Percentiles rank a stretch among this genome's conserved stretches.
Evolutionary conservation across 78 protist species (phyloP).

Genomic region (Dictyostelium firmibasis): DNA sequence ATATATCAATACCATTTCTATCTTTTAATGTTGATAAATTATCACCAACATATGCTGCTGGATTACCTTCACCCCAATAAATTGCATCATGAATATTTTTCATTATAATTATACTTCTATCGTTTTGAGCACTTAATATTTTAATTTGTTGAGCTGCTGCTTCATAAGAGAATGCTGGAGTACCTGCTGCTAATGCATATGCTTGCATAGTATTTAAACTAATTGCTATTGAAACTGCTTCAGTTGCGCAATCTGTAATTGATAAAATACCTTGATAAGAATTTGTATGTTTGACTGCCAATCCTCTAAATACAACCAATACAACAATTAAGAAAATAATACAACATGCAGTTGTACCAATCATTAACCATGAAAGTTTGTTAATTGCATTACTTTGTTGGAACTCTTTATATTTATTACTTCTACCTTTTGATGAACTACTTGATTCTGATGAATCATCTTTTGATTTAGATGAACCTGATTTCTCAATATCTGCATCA

Average conservation of each 20-base stretch:
- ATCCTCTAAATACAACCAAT: slow-evolving; percentile 18
- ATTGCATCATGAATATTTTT: too few species aligned
- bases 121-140: neutral
- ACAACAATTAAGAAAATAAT: slow-evolving; percentile 2
- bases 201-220: neutral
- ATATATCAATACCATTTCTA: slow-evolving; percentile 15
- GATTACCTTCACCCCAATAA: slow-evolving; percentile 40
- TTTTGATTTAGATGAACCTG: neutral
- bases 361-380: slow-evolving; percentile 33
- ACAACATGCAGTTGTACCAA: too few species aligned
- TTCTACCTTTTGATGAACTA: slow-evolving; percentile 1
- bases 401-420: neutral
- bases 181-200: neutral
- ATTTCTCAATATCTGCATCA: slow-evolving; percentile 5
- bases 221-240: slow-evolving; percentile 14
- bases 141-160: neutral
- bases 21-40: neutral
- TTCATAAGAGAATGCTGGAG: neutral
- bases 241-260: slow-evolving; percentile 18
- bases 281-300: neutral
- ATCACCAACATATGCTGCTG: slow-evolving; percentile 19
- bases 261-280: slow-evolving; percentile 62
- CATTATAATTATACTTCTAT: neutral
- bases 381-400: slow-evolving; percentile 59
- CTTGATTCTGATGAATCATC: slow-evolving; percentile 16